Evolutionary conservation across 768 basidiomycete species (phyloP).

Genomic region (Mycena haematopus): DNA sequence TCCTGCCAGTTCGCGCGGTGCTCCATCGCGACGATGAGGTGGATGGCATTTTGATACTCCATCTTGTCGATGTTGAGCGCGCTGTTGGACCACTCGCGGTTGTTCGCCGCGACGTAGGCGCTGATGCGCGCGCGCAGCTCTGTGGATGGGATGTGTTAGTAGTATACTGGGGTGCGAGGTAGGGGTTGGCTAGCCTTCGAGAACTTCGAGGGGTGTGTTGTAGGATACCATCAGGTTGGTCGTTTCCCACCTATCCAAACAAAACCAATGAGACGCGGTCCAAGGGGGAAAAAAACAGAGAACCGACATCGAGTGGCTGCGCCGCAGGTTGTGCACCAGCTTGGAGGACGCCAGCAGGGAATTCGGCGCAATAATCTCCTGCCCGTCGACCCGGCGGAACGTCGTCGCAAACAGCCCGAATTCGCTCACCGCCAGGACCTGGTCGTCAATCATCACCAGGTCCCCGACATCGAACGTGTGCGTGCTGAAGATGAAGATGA

Average conservation of each 20-base stretch:
- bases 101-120: conserved; percentile 66
- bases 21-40: conserved; percentile 72
- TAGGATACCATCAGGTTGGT: conserved; percentile 72
- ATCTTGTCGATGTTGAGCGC: conserved; percentile 78
- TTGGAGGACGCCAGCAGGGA: conserved; percentile 72
- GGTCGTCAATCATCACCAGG: conserved; percentile 80
- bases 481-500: conserved; percentile 86
- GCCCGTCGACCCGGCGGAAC: conserved; percentile 81
- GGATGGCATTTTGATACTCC: conserved; percentile 77
- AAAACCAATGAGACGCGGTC: background rate
- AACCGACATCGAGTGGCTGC: conserved; percentile 74
- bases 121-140: conserved; percentile 64
- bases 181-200: conserved; percentile 46
- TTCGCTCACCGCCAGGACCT: conserved; percentile 70
- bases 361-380: conserved; percentile 82
- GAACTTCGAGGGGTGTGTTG: conserved; percentile 70
- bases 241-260: conserved; percentile 66
- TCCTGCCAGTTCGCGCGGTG: conserved; percentile 88
- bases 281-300: background rate
- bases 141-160: background rate
- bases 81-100: conserved; percentile 74
- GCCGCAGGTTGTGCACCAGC: conserved; percentile 78
- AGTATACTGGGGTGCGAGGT: background rate
- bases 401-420: conserved; percentile 83
- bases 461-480: conserved; percentile 89